Conservation (phyloP, 768 basidiomycete species). For the Tylopilus rubrobrunneus region DNA sequence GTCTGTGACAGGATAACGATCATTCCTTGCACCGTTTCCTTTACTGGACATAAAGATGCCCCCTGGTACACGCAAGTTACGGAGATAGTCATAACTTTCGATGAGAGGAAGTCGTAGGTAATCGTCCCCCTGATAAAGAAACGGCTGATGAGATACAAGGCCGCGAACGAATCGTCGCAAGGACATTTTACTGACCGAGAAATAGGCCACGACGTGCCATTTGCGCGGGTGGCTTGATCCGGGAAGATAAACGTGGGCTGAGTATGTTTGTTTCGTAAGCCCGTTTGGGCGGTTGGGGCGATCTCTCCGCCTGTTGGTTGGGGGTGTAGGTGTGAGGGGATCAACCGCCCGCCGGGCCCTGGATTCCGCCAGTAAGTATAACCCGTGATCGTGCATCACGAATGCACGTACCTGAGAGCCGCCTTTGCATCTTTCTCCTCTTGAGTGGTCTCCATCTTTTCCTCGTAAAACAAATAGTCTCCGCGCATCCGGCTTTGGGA, state of each 20-base stretch:
- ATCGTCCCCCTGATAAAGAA: conserved; percentile 53
- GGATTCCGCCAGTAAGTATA: conserved; percentile 11
- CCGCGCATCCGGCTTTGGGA: conserved; percentile 83
- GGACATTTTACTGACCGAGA: conserved; percentile 48
- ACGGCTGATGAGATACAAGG: conserved; percentile 5
- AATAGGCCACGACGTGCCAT: conserved; percentile 86
- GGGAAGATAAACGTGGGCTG: conserved; percentile 66
- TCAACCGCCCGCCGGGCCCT: conserved; percentile 61
- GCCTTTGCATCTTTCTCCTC: conserved; percentile 79
- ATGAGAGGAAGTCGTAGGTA: conserved; percentile 67
- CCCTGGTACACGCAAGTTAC: conserved; percentile 60
- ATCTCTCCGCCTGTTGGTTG: conserved; percentile 68
- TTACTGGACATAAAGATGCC: conserved; percentile 75
- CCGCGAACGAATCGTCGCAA: neutral
- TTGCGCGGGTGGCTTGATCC: conserved; percentile 56
- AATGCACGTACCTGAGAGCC: conserved; percentile 54
- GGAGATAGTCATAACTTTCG: conserved; percentile 72
- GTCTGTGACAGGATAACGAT: conserved; percentile 19
- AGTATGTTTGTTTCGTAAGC: conserved; percentile 85
- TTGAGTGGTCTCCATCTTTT: conserved; percentile 76
- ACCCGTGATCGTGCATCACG: neutral
- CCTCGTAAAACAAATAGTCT: conserved; percentile 80
- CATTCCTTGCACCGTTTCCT: conserved; percentile 33
- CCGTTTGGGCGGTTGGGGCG: conserved; percentile 75
- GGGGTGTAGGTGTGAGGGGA: conserved; percentile 52